Evolutionary conservation across 1,284 basidiomycete genomes (phyloP).

Genomic region (Tremellales sp.): DNA sequence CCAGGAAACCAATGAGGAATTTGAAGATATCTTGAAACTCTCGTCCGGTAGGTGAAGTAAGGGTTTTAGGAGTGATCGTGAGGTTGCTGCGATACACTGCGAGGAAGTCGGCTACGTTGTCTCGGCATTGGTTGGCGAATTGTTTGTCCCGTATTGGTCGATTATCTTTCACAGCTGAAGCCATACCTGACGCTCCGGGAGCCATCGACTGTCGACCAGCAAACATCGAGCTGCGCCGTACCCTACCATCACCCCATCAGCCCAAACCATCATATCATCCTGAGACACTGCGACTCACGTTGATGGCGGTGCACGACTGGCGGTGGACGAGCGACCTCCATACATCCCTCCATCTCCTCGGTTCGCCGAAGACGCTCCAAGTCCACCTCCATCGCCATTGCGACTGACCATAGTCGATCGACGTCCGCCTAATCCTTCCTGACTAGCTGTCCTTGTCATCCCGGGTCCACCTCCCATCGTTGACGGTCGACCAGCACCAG

Average conservation of each 20-base stretch:
- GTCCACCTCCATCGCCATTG: conserved; percentile 3
- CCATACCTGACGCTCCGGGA: conserved; percentile 52
- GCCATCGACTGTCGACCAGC: conserved; percentile 45
- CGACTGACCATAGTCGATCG: conserved; percentile 10
- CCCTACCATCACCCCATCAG: conserved; percentile 11
- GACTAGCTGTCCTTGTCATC: conserved; percentile 9
- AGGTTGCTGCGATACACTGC: conserved; percentile 59
- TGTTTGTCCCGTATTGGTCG: conserved; percentile 67
- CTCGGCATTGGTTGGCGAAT: conserved; percentile 68
- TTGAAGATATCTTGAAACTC: conserved; percentile 78
- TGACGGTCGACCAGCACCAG: conserved; percentile 26
- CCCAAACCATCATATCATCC: too few relatives aligned
- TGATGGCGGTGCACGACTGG: conserved; percentile 45
- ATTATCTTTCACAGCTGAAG: conserved; percentile 61
- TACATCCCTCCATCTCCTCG: conserved; percentile 56
- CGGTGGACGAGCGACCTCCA: conserved; percentile 74
- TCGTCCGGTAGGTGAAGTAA: conserved; percentile 70
- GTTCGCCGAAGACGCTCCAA: conserved; percentile 57
- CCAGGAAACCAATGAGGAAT: conserved; percentile 66
- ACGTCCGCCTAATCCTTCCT: conserved; percentile 9
- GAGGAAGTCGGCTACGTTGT: conserved; percentile 68
- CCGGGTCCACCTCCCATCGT: conserved; percentile 5
- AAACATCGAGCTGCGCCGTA: conserved; percentile 50
- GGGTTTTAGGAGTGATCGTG: conserved; percentile 58
- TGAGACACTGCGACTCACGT: conserved; percentile 17